Evolutionary conservation across 257 asterid genomes (phyloP).

Genomic region (Gentiana straminea): DNA sequence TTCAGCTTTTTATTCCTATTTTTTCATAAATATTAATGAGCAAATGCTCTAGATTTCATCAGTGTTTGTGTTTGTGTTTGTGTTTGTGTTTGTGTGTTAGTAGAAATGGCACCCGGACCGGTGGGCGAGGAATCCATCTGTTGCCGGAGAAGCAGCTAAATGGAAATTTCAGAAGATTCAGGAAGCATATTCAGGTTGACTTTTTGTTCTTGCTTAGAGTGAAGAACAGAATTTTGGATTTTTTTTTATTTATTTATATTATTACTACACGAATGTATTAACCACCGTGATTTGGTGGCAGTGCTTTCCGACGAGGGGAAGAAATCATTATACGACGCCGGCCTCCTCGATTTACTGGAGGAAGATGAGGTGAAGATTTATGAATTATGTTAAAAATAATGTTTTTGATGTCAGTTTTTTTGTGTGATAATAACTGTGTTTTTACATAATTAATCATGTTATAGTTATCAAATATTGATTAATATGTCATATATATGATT

Average conservation of each 20-base stretch:
- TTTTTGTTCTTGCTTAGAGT: neutral
- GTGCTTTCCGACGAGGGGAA: constrained; percentile 74
- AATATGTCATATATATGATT: no score
- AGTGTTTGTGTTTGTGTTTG: no score
- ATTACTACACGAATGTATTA: constrained; percentile 1
- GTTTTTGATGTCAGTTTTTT: no score
- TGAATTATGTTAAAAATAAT: no score
- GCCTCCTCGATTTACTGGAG: constrained; percentile 73
- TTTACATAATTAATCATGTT: no score
- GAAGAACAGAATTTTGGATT: neutral
- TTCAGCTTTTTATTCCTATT: neutral
- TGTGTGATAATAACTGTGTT: no score
- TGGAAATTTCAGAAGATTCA: constrained; percentile 68
- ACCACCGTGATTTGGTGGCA: constrained; percentile 16
- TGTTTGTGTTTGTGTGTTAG: constrained; percentile 1
- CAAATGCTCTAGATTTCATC: neutral
- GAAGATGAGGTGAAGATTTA: constrained; percentile 53
- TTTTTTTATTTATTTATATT: neutral
- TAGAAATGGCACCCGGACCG: constrained; percentile 83
- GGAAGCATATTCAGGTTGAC: constrained; percentile 61
- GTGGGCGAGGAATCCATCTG: constrained; percentile 59
- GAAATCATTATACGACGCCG: constrained; percentile 89
- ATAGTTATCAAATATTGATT: no score
- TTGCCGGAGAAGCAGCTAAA: constrained; percentile 54
- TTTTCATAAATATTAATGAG: neutral